Evolutionary conservation across 1,284 basidiomycete species (phyloP).

Genomic region (Ustilago cynodontis): DNA sequence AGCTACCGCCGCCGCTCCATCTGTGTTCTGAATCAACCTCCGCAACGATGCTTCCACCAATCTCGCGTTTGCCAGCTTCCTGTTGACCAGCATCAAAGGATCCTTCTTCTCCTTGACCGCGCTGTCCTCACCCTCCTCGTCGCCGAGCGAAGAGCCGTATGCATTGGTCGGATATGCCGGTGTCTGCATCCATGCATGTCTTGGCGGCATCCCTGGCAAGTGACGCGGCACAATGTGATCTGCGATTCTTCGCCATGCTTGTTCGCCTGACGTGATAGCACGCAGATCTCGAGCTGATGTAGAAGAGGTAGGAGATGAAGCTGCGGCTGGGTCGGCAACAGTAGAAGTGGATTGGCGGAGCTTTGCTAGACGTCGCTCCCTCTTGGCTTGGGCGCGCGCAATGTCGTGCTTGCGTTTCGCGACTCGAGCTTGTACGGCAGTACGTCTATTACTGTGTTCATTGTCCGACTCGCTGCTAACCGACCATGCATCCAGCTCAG

Average conservation of each 20-base stretch:
- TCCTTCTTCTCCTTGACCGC: conserved; percentile 22
- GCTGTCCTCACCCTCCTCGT: conserved; percentile 14
- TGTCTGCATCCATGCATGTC: conserved; percentile 61
- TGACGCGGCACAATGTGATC: conserved; percentile 57
- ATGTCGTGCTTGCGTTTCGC: conserved; percentile 35
- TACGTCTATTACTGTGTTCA: conserved; percentile 32
- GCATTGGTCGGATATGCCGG: conserved; percentile 56
- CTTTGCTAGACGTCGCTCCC: conserved; percentile 25
- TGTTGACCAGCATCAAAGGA: conserved; percentile 55
- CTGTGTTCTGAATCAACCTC: conserved; percentile 56
- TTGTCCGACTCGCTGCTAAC: conserved; percentile 44
- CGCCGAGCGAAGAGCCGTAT: conserved; percentile 24
- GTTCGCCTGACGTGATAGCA: conserved; percentile 41
- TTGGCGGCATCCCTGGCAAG: conserved; percentile 55
- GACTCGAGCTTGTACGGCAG: conserved; percentile 35
- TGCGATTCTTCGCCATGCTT: conserved; percentile 52
- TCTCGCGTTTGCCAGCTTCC: conserved; percentile 60
- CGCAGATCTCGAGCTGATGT: conserved; percentile 27
- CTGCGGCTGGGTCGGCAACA: background rate
- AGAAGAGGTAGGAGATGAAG: background rate
- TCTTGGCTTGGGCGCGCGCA: conserved; percentile 18
- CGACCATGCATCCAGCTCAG: conserved; percentile 44
- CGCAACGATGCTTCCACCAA: conserved; percentile 59
- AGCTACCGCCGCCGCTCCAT: conserved; percentile 47
- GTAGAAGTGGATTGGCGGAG: conserved; percentile 10